Evolutionary conservation across 805 yeast species (phyloP).

Genomic region (Limtongia smithiae): DNA sequence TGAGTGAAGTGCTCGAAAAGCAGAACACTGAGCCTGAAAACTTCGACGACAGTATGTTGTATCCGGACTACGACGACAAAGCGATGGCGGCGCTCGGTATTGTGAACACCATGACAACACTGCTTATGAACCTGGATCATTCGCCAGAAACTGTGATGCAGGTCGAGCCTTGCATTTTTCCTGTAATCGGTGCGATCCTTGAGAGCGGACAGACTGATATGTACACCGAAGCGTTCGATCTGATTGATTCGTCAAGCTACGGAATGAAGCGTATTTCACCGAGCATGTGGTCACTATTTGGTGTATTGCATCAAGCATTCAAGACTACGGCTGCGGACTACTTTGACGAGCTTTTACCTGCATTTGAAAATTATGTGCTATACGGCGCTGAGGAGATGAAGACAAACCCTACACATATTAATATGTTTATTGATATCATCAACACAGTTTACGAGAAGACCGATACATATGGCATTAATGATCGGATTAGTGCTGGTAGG

Average conservation of each 20-base stretch:
- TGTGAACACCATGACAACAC: constrained; percentile 75
- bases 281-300: constrained; percentile 70
- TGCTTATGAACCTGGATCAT: constrained; percentile 76
- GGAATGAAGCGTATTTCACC: constrained; percentile 59
- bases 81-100: constrained; percentile 79
- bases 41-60: constrained; percentile 42
- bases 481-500: constrained; percentile 56
- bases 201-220: constrained; percentile 58
- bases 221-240: constrained; percentile 70
- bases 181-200: constrained; percentile 66
- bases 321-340: constrained; percentile 51
- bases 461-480: constrained; percentile 55
- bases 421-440: constrained; percentile 52
- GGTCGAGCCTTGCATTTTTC: constrained; percentile 64
- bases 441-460: constrained; percentile 33
- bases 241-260: constrained; percentile 67
- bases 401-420: constrained; percentile 46
- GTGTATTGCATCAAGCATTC: constrained; percentile 43
- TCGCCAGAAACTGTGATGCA: constrained; percentile 61
- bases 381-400: constrained; percentile 53
- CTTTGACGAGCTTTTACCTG: constrained; percentile 70
- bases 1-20: constrained; percentile 62
- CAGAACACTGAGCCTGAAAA: constrained; percentile 42
- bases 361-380: constrained; percentile 69
- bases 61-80: constrained; percentile 51